Conservation (phyloP, 2,329 filamentous ascomycete species). For the Stenocarpella maydis region DNA sequence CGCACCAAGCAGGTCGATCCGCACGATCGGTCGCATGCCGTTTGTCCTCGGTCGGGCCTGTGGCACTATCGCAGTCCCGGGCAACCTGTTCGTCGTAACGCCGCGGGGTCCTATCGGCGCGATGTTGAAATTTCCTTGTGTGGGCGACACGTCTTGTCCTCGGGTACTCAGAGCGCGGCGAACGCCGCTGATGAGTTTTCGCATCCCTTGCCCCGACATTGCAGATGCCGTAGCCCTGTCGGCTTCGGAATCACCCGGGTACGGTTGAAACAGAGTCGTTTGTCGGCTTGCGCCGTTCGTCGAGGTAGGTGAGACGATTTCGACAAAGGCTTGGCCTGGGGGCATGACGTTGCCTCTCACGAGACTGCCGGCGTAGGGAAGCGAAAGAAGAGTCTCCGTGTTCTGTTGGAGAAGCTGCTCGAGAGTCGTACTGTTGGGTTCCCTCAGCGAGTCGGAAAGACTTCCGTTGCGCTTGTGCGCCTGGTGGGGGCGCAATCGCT, state of each 20-base stretch:
- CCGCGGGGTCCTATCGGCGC: slow-evolving; percentile 59
- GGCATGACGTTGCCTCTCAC: slow-evolving; percentile 87
- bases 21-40: slow-evolving; percentile 61
- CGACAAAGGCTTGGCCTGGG: slow-evolving; percentile 82
- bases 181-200: slow-evolving; percentile 85
- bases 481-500: slow-evolving; percentile 63
- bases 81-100: slow-evolving; percentile 65
- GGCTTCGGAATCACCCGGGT: slow-evolving; percentile 46
- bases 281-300: slow-evolving; percentile 55
- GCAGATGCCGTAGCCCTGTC: slow-evolving; percentile 60
- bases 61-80: slow-evolving; percentile 68
- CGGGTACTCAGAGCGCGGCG: slow-evolving; percentile 79
- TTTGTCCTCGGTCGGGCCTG: slow-evolving; percentile 57
- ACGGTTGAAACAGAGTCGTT: slow-evolving; percentile 61
- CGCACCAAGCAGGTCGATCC: slow-evolving; percentile 85
- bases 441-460: slow-evolving; percentile 83
- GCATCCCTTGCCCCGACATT: slow-evolving; percentile 79
- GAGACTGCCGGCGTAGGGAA: slow-evolving; percentile 80
- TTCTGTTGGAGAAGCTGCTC: slow-evolving; percentile 59
- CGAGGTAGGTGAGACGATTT: slow-evolving; percentile 65
- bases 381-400: slow-evolving; percentile 65
- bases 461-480: slow-evolving; percentile 86
- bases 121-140: slow-evolving; percentile 58
- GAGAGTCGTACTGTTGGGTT: slow-evolving; percentile 62
- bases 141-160: slow-evolving; percentile 53